A percentile compares a stretch with the other conserved stretches of the same genome.
Evolutionary conservation across 768 basidiomycete species (phyloP).

Genomic region (Suillus ampliporus): DNA sequence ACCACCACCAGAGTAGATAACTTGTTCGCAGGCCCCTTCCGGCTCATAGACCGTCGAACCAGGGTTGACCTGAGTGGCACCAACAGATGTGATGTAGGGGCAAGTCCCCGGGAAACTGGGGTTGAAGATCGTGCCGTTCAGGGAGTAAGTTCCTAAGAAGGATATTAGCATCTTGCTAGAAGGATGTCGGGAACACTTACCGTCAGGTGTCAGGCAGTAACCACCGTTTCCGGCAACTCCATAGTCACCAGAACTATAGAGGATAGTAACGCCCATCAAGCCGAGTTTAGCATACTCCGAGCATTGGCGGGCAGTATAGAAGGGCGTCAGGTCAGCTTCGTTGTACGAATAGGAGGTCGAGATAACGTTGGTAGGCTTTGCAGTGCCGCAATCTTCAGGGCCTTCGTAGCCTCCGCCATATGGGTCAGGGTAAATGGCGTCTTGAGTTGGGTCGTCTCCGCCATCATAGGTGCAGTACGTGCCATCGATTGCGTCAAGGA

Average conservation of each 20-base stretch:
- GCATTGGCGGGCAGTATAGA: constrained; percentile 48
- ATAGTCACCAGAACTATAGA: constrained; percentile 51
- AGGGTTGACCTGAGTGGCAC: constrained; percentile 50
- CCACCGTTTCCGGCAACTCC: constrained; percentile 46
- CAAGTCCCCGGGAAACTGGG: constrained; percentile 51
- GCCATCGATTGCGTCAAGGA: constrained; percentile 42
- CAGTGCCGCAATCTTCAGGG: constrained; percentile 44
- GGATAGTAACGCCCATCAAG: constrained; percentile 45
- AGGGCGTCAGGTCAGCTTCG: constrained; percentile 41
- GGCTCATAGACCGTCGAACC: constrained; percentile 44
- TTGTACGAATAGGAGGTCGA: constrained; percentile 47
- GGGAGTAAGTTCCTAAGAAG: constrained; percentile 30
- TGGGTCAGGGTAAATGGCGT: constrained; percentile 34
- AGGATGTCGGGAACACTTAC: constrained; percentile 15
- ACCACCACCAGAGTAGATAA: constrained; percentile 69
- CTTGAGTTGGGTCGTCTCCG: constrained; percentile 36
- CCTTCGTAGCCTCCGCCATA: constrained; percentile 30
- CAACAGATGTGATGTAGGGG: constrained; percentile 55
- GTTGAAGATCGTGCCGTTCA: constrained; percentile 41
- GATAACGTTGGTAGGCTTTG: constrained; percentile 42
- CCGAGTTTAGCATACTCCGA: constrained; percentile 53
- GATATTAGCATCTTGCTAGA: background rate
- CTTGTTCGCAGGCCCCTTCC: constrained; percentile 52
- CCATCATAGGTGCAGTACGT: constrained; percentile 44
- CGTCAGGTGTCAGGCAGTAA: constrained; percentile 38